These are phyloP conservation scores for Nannochloropsis oceanica DNA, from an alignment of 108 stramenopile species.

Conservation along the genomic window DNA sequence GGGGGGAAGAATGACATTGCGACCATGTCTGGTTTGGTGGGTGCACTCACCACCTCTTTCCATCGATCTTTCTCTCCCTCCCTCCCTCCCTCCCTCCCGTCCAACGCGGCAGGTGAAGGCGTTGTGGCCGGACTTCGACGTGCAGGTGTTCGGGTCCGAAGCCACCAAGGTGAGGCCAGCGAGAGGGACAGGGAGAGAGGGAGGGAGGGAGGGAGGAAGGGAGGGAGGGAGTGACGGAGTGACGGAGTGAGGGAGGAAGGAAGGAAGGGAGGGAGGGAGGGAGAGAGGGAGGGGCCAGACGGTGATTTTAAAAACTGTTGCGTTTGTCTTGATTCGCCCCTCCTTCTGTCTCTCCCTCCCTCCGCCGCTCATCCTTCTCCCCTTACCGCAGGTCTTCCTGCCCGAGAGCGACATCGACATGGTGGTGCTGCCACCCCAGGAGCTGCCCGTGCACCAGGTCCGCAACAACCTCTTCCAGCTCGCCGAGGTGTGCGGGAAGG, in stretches of 20 bases:
- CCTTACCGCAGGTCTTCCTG: slow-evolving; percentile 23
- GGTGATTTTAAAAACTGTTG: too few species aligned
- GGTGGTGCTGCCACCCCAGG: neutral
- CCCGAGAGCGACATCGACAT: slow-evolving; percentile 46
- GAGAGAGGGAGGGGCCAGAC: too few species aligned
- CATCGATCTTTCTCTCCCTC: neutral
- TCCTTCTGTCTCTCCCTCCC: neutral
- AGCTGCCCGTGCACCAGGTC: neutral
- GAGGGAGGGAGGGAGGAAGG: neutral
- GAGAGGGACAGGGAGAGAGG: neutral
- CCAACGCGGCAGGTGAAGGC: neutral
- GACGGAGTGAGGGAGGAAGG: too few species aligned
- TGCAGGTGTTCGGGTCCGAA: slow-evolving; percentile 79
- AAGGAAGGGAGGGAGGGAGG: too few species aligned
- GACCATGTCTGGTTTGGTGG: neutral
- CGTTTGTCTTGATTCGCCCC: neutral
- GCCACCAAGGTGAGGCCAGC: slow-evolving; percentile 51
- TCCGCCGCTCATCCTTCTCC: too few species aligned
- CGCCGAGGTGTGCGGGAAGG: too few species aligned
- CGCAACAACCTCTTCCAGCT: neutral
- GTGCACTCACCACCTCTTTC: neutral
- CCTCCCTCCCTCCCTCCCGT: too few species aligned
- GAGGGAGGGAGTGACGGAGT: too few species aligned
- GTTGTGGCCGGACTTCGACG: slow-evolving; percentile 21
- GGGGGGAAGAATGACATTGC: neutral